Evolutionary conservation across 768 basidiomycete genomes (phyloP), one percentile per base, ranked within the genome.

Genomic region (Cystobasidium onofrii): DNA sequence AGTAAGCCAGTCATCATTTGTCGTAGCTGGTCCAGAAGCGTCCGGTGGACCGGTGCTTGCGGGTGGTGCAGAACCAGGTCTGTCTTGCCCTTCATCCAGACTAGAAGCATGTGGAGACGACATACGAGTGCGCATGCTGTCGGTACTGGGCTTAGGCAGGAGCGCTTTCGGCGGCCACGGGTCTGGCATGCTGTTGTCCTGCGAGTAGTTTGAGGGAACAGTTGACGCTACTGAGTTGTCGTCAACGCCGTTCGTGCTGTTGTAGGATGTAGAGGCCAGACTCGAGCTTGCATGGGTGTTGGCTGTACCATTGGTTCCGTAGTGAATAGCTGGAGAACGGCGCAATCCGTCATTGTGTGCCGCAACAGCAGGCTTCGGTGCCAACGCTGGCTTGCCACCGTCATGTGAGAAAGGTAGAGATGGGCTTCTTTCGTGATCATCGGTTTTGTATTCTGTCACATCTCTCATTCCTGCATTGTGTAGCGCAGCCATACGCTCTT

Each of bases 401-500:
- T 27, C 57, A 20, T 6, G 41, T 34, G 63, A 36, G 10, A 34
- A n/a, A 4, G 63, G 15, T 29, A 20, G 27, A 64, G 63, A 46
- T 13, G 63, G 63, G 44, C 4, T 29, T 27, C 63, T 64, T 4
- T 36, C 36, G 12, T 43, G 39, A 2, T 64, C 23, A 31, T 44
- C 29, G 57, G 61, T 23, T 17, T 34, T 36, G 34, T 64, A 57
- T 34, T 63, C 73, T 27, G 41, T 63, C 20, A 41, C 61, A 46
- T 34, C 62, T 17, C 64, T 29, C 73, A 73, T 64, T 13, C 73
- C 73, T 27, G 73, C 73, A 64, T 64, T 64, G 23, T 64, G 33
- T 1, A 73, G 46, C 25, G 73, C 73, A 15, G 73, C 73, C 62
- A 73, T 52, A 23, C 73, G 61, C 33, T 36, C 73, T n/a, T 36